Percentiles rank a stretch among this genome's conserved stretches.
phyloP scores from a whole-genome alignment of 1,139 yeast species.

The Yamadazyma dushanensis region DNA sequence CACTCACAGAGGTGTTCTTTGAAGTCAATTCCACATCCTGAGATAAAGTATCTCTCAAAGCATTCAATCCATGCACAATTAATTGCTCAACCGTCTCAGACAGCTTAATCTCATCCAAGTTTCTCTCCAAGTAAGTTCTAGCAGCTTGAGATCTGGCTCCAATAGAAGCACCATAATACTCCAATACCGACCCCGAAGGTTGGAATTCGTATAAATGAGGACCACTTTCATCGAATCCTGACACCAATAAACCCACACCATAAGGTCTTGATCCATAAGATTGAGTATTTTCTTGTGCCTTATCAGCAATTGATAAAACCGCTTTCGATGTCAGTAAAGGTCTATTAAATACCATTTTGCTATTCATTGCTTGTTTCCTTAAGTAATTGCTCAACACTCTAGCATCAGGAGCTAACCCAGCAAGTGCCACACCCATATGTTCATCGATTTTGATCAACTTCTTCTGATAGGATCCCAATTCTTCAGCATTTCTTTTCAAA shows the following conservation, averaged over 20 bases:
- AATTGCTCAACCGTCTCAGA: slow-evolving; percentile 67
- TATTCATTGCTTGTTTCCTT: slow-evolving; percentile 89
- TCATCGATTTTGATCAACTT: slow-evolving; percentile 88
- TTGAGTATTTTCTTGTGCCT: slow-evolving; percentile 96
- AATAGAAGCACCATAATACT: slow-evolving; percentile 90
- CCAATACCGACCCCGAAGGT: slow-evolving; percentile 92
- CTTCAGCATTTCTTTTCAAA: slow-evolving; percentile 93
- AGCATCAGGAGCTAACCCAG: slow-evolving; percentile 98
- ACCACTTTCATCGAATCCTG: slow-evolving; percentile 94
- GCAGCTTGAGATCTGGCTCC: slow-evolving; percentile 99
- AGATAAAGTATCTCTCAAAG: slow-evolving; percentile 89
- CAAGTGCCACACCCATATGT: slow-evolving; percentile 92
- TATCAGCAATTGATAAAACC: slow-evolving; percentile 85
- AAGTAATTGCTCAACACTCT: slow-evolving; percentile 85
- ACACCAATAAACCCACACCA: slow-evolving; percentile 90
- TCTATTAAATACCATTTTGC: slow-evolving; percentile 81
- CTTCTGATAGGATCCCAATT: slow-evolving; percentile 93
- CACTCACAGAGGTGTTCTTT: slow-evolving; percentile 85
- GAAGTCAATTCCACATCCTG: slow-evolving; percentile 89
- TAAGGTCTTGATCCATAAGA: slow-evolving; percentile 95
- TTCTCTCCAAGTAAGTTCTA: slow-evolving; percentile 89
- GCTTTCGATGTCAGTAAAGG: slow-evolving; percentile 87
- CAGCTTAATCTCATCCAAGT: slow-evolving; percentile 63
- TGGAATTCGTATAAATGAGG: slow-evolving; percentile 93
- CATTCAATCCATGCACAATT: slow-evolving; percentile 84